These are phyloP conservation scores for Adiantum capillusveneris DNA, from an alignment of 75 land plant species.

Conservation along the genomic window DNA sequence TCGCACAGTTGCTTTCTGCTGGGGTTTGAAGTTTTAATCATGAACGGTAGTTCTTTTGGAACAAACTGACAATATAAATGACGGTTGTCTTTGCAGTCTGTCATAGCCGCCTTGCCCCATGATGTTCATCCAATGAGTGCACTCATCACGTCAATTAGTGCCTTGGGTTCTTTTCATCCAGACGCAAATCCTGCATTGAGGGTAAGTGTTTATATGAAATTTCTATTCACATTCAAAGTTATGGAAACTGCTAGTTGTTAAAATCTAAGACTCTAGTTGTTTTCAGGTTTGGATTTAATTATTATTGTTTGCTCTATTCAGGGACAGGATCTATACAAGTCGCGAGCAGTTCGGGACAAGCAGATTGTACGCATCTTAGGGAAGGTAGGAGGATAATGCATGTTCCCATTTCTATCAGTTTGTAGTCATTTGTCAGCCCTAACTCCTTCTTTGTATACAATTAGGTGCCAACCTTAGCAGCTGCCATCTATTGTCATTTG, in stretches of 20 bases:
- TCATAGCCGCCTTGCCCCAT: conserved; percentile 92
- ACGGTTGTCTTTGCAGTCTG: conserved; percentile 45
- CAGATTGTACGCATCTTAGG: conserved; percentile 93
- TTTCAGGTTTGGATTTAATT: not conserved
- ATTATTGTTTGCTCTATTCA: conserved; percentile 9
- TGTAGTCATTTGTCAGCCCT: not conserved
- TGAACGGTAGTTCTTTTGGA: too few species aligned
- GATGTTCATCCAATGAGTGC: conserved; percentile 98
- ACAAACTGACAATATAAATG: too few species aligned
- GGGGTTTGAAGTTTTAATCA: too few species aligned
- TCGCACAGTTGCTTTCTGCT: too few species aligned
- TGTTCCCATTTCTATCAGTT: not conserved
- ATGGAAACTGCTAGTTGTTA: not conserved
- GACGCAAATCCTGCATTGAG: conserved; percentile 98
- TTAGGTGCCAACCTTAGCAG: conserved; percentile 96
- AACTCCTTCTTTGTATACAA: not conserved
- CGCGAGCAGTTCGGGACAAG: conserved; percentile 86
- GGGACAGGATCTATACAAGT: conserved; percentile 93
- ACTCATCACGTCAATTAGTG: conserved; percentile 81
- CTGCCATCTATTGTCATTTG: conserved; percentile 79
- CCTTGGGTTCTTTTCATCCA: conserved; percentile 89
- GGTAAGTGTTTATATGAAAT: conserved; percentile 18
- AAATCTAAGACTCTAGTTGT: not conserved
- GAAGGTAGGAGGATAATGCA: conserved; percentile 36
- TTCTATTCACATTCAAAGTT: not conserved